These are phyloP conservation scores for Xylariales sp. DNA, from an alignment of 2,329 filamentous ascomycete genomes.

Conservation along the genomic window DNA sequence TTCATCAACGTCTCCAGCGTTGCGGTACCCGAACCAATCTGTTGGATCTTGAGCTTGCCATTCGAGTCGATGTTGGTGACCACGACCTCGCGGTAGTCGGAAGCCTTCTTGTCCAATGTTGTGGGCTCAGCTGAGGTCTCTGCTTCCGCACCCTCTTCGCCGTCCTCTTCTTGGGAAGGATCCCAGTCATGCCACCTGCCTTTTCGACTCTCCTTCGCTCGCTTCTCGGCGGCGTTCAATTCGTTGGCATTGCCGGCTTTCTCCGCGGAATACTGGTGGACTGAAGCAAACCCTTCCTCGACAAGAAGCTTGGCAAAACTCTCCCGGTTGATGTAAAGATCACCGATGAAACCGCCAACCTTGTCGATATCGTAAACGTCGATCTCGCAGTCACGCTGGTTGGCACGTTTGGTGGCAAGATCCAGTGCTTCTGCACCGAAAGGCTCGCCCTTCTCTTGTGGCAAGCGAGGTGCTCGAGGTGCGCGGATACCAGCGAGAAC, in stretches of 20 bases:
- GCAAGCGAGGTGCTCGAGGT: conserved; percentile 74
- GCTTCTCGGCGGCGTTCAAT: conserved; percentile 80
- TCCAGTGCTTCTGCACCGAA: conserved; percentile 95
- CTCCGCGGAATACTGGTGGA: conserved; percentile 93
- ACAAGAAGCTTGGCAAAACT: conserved; percentile 91
- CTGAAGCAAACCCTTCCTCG: conserved; percentile 87
- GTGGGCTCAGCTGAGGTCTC: conserved; percentile 48
- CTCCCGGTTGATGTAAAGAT: conserved; percentile 88
- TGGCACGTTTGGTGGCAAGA: conserved; percentile 79
- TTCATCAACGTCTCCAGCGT: conserved; percentile 84
- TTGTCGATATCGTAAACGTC: conserved; percentile 95
- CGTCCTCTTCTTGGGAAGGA: conserved; percentile 74
- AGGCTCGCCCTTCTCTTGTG: conserved; percentile 79
- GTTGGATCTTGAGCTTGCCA: conserved; percentile 83
- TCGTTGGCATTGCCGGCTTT: conserved; percentile 87
- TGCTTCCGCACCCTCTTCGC: conserved; percentile 47
- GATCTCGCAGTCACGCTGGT: conserved; percentile 93
- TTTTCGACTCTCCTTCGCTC: conserved; percentile 83
- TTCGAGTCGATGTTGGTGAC: conserved; percentile 84
- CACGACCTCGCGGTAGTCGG: conserved; percentile 89
- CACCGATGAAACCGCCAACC: conserved; percentile 94
- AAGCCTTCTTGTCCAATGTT: conserved; percentile 59
- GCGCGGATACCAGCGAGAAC: conserved; percentile 91
- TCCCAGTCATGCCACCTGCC: conserved; percentile 94
- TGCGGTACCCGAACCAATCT: conserved; percentile 80